Base-by-base conservation (phyloP, 306 rosid genomes). In the Chamaecrista fasciculata region DNA sequence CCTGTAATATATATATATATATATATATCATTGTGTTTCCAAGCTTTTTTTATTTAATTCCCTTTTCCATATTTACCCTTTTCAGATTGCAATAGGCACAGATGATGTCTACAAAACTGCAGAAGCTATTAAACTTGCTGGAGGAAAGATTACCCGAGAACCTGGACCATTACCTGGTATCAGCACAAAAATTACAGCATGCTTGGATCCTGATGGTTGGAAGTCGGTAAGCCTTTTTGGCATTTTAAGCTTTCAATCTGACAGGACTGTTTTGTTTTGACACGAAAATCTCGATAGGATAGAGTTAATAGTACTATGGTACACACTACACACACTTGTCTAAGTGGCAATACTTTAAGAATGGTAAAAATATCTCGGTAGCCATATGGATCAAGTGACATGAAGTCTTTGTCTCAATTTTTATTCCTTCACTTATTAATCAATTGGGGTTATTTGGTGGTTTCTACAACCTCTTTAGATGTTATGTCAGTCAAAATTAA, bases 201-300 rank as follows among this genome's bases (percentile, higher is more conserved):
- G 97, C 82, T 79, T 81, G 80, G 99, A 95, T 72, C 97, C 97
- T 8, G 97, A 95, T 65, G 99, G 97, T 37, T 95, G 99, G 99
- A 95, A 95, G 49, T 63, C 92, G 86, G 99, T 95, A 90, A 59
- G 83, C 21, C 65, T 77, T 77, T 66, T 37, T 42, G 16, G 1
- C 57, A 40, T 60, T 23, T 79, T 62, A 67, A 40, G 19, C 21
- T 82, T 82, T 48, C 37, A 44, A 34, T 37, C 39, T 39, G 29
- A 16, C 29, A 2, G 3, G 14, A 49, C 2, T 12, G 46, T 16
- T 34, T 26, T 0, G 34, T 62, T 69, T 25, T 1, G 12, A 31
- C 31, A 3, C 15, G 3, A 18, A 18, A 23, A 42, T 1, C 5
- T 62, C 23, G 21, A 11, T n/a, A 23, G 24, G 53, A 42, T 37